Evolutionary conservation across 805 yeast genomes (phyloP).

Genomic region (Wickerhamomyces ciferrii): DNA sequence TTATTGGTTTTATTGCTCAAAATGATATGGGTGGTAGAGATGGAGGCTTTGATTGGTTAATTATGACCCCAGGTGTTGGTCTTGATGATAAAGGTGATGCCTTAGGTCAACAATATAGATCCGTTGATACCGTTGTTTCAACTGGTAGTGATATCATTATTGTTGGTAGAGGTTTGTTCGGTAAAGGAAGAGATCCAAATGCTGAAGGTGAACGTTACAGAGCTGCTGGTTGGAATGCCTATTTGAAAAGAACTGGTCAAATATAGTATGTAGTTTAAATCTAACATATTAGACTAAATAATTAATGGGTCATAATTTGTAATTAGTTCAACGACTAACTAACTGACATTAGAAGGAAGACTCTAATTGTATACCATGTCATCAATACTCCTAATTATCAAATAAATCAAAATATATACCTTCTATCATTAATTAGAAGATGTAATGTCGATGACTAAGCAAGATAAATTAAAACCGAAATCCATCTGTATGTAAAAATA

Average conservation of each 20-base stretch:
- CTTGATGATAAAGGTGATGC: slow-evolving; percentile 94
- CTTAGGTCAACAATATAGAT: slow-evolving; percentile 94
- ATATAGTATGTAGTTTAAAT: too few species aligned
- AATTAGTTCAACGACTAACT: too few species aligned
- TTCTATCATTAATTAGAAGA: too few species aligned
- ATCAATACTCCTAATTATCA: too few species aligned
- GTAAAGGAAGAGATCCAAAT: slow-evolving; percentile 87
- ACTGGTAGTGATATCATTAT: slow-evolving; percentile 93
- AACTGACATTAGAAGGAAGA: too few species aligned
- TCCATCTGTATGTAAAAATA: too few species aligned
- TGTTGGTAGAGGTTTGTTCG: slow-evolving; percentile 97
- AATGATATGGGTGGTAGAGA: slow-evolving; percentile 76
- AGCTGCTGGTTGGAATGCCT: slow-evolving; percentile 95
- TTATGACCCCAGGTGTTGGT: slow-evolving; percentile 99
- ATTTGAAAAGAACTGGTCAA: slow-evolving; percentile 35
- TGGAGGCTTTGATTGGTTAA: slow-evolving; percentile 90
- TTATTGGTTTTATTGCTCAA: slow-evolving; percentile 95
- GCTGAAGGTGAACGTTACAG: slow-evolving; percentile 86
- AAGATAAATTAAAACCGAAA: too few species aligned
- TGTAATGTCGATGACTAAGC: too few species aligned
- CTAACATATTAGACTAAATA: too few species aligned
- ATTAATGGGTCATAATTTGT: too few species aligned
- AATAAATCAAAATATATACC: too few species aligned
- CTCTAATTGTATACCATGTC: too few species aligned
- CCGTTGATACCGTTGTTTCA: slow-evolving; percentile 77